phyloP scores from a whole-genome alignment of 306 rosid genomes.

The Vigna nakashimae region DNA sequence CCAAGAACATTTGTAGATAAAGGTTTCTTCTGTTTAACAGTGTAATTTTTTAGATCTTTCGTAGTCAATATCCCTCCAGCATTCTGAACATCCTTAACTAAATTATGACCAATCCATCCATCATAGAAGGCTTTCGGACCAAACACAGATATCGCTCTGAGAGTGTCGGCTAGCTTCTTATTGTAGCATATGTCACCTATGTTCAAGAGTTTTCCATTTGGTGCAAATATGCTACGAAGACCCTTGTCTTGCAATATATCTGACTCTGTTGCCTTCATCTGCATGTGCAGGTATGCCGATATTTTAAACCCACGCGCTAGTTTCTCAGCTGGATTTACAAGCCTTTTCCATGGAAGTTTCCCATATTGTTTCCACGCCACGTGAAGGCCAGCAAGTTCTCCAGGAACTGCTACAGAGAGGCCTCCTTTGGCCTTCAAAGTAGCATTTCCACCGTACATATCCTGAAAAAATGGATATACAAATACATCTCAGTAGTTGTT shows the following conservation, averaged over 20 bases:
- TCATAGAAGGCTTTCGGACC: constrained; percentile 69
- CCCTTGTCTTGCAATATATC: constrained; percentile 64
- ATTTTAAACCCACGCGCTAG: constrained; percentile 82
- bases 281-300: constrained; percentile 70
- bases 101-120: constrained; percentile 63
- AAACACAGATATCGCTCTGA: constrained; percentile 51
- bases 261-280: constrained; percentile 58
- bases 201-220: constrained; percentile 67
- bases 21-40: constrained; percentile 57
- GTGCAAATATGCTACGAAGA: constrained; percentile 66
- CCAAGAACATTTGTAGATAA: constrained; percentile 58
- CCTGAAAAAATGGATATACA: constrained; percentile 44
- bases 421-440: constrained; percentile 64
- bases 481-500: not conserved
- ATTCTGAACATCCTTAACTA: constrained; percentile 67
- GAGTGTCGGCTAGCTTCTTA: constrained; percentile 64
- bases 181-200: constrained; percentile 61
- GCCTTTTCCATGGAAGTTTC: constrained; percentile 79
- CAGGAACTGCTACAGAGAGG: constrained; percentile 78
- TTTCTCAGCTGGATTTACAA: constrained; percentile 69
- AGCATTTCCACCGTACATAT: constrained; percentile 71
- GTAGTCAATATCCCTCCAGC: constrained; percentile 73
- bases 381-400: constrained; percentile 82
- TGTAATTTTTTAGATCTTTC: constrained; percentile 66
- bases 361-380: constrained; percentile 76